phyloP scores from a whole-genome alignment of 306 rosid genomes.

The Prinsepia uniflora region DNA sequence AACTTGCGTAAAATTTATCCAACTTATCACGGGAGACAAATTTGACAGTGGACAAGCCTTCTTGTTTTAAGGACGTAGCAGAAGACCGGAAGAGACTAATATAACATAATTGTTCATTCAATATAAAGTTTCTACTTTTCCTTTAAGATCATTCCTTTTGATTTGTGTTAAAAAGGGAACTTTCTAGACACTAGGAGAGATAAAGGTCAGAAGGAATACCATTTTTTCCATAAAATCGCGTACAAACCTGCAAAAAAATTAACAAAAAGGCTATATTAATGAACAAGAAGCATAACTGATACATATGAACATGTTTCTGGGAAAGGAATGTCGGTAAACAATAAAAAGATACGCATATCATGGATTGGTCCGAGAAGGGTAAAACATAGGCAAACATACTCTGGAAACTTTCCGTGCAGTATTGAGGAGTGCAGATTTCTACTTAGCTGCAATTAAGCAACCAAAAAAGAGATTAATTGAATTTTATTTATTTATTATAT shows the following conservation, averaged over 20 bases:
- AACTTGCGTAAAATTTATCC: background rate
- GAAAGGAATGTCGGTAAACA: background rate
- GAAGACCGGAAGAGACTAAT: background rate
- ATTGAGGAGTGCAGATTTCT: constrained; percentile 79
- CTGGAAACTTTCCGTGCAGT: constrained; percentile 68
- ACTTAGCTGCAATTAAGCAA: constrained; percentile 63
- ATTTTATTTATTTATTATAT: background rate
- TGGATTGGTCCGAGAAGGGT: background rate
- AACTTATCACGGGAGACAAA: background rate
- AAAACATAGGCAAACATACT: constrained; percentile 49
- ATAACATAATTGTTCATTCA: background rate
- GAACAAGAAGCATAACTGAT: constrained; percentile 21
- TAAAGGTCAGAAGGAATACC: constrained; percentile 40
- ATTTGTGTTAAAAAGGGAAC: background rate
- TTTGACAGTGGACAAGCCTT: background rate
- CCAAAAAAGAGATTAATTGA: constrained; percentile 8
- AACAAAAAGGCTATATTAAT: background rate
- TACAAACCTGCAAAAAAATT: constrained; percentile 67
- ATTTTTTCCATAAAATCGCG: constrained; percentile 66
- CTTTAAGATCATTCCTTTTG: background rate
- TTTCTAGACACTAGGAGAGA: background rate
- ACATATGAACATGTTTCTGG: background rate
- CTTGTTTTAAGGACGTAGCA: background rate
- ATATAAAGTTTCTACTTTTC: background rate
- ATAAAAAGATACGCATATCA: background rate